Conservation (phyloP, 2,329 filamentous ascomycete species). For the Cercospora sojina region DNA sequence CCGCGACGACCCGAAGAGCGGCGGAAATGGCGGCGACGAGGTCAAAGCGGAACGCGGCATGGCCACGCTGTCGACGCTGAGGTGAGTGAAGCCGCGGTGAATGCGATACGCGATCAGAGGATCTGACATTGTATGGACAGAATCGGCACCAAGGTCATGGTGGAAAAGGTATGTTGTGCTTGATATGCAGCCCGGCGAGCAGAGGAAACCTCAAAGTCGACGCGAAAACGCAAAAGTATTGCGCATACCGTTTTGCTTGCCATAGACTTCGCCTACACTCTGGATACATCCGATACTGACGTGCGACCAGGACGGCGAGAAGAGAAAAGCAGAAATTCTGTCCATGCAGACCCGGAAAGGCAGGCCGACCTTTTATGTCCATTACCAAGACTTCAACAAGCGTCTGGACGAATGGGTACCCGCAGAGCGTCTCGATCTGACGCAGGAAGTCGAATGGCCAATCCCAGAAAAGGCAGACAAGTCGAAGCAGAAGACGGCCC, state of each 20-base stretch:
- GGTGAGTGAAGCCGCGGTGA: slow-evolving; percentile 53
- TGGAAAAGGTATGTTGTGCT: slow-evolving; percentile 61
- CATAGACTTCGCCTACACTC: background rate
- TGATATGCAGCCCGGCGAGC: slow-evolving; percentile 28
- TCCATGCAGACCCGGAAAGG: slow-evolving; percentile 89
- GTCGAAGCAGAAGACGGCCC: slow-evolving; percentile 62
- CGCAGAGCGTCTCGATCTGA: slow-evolving; percentile 77
- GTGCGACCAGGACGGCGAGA: slow-evolving; percentile 65
- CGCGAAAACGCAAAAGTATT: background rate
- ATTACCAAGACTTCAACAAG: slow-evolving; percentile 98
- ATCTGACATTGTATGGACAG: slow-evolving; percentile 42
- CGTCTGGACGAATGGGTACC: slow-evolving; percentile 85
- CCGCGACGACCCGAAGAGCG: slow-evolving; percentile 47
- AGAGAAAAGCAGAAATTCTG: slow-evolving; percentile 92
- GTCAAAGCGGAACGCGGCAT: slow-evolving; percentile 68
- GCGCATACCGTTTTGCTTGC: background rate
- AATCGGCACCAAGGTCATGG: slow-evolving; percentile 65
- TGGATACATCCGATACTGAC: slow-evolving; percentile 3
- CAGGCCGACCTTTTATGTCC: slow-evolving; percentile 87
- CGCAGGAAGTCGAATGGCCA: slow-evolving; percentile 93
- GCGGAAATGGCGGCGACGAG: slow-evolving; percentile 34
- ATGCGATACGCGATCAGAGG: background rate
- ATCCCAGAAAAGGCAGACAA: slow-evolving; percentile 86
- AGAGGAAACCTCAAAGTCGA: background rate
- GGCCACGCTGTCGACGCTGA: slow-evolving; percentile 80